phyloP scores from a whole-genome alignment of 768 basidiomycete genomes.

The Chalciporus sphaerocephalus region DNA sequence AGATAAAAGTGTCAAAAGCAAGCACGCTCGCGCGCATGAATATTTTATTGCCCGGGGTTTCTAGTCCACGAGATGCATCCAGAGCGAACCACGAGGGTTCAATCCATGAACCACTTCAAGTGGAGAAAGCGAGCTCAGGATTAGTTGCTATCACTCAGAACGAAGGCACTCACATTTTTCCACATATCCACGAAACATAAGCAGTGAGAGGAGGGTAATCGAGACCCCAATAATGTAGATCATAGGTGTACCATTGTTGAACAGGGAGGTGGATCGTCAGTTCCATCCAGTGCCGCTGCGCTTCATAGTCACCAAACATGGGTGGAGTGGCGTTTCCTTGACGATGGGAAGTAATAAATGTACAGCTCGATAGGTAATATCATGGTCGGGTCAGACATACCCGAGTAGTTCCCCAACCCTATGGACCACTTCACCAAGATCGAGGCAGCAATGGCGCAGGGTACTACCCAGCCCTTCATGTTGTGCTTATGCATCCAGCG shows the following conservation, averaged over 20 bases:
- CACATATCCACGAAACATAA: conserved; percentile 82
- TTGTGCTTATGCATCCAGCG: conserved; percentile 76
- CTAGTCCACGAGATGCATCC: conserved; percentile 66
- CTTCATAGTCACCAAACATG: conserved; percentile 91
- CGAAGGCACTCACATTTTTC: conserved; percentile 55
- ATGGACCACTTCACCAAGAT: conserved; percentile 63
- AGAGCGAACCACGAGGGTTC: conserved; percentile 67
- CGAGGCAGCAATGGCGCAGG: conserved; percentile 48
- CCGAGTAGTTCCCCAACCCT: conserved; percentile 79
- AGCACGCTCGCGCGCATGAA: conserved; percentile 83
- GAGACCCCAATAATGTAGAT: conserved; percentile 88
- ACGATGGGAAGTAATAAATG: not conserved
- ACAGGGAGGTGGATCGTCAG: conserved; percentile 73
- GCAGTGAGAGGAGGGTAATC: conserved; percentile 95
- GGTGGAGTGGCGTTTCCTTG: conserved; percentile 69
- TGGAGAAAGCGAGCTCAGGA: not conserved
- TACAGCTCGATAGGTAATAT: too few species aligned
- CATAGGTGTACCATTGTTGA: conserved; percentile 81
- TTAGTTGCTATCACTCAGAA: conserved; percentile 1
- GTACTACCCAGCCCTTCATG: conserved; percentile 57
- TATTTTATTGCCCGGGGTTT: conserved; percentile 57
- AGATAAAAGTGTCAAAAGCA: conserved; percentile 62
- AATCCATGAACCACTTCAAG: conserved; percentile 49
- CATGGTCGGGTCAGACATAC: conserved; percentile 38
- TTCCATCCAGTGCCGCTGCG: conserved; percentile 96